phyloP scores from a whole-genome alignment of 192 early-diverging fungal species.

The Allomyces macrogynus region DNA sequence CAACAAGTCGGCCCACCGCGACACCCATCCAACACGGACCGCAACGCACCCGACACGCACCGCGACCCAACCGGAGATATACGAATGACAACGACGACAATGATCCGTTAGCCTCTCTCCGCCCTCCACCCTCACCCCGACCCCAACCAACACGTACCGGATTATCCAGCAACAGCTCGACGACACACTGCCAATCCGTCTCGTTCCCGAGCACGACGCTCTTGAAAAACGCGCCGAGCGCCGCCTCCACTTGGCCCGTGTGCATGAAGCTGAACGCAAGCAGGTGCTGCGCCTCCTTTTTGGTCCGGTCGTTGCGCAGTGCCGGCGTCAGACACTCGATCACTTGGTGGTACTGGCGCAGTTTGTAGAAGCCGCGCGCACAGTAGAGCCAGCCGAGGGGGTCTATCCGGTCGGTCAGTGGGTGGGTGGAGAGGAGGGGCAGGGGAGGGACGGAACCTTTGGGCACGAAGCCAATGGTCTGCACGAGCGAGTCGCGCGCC shows the following conservation, averaged over 20 bases:
- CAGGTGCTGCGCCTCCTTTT: conserved; percentile 35
- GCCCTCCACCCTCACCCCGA: not conserved
- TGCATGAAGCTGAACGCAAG: conserved; percentile 34
- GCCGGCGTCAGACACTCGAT: conserved; percentile 40
- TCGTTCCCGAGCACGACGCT: conserved; percentile 36
- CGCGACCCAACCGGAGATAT: too few relatives aligned
- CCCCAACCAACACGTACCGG: conserved; percentile 3
- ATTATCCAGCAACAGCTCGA: conserved; percentile 35
- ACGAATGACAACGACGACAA: too few relatives aligned
- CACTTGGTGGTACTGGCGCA: conserved; percentile 36
- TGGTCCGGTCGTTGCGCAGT: conserved; percentile 35
- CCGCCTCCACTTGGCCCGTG: conserved; percentile 34
- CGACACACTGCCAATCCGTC: conserved; percentile 39
- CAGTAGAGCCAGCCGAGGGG: conserved; percentile 40
- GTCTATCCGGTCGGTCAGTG: conserved; percentile 22
- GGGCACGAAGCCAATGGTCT: conserved; percentile 34
- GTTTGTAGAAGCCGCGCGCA: conserved; percentile 38
- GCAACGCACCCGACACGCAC: too few relatives aligned
- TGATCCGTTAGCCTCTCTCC: not conserved
- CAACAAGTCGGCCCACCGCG: too few relatives aligned
- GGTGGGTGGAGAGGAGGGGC: too few relatives aligned
- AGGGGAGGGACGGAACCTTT: too few relatives aligned
- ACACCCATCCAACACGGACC: too few relatives aligned
- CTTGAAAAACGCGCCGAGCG: conserved; percentile 37
- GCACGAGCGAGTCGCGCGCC: conserved; percentile 24